phyloP scores from a whole-genome alignment of 257 asterid genomes.

The Gentiana macrophylla region DNA sequence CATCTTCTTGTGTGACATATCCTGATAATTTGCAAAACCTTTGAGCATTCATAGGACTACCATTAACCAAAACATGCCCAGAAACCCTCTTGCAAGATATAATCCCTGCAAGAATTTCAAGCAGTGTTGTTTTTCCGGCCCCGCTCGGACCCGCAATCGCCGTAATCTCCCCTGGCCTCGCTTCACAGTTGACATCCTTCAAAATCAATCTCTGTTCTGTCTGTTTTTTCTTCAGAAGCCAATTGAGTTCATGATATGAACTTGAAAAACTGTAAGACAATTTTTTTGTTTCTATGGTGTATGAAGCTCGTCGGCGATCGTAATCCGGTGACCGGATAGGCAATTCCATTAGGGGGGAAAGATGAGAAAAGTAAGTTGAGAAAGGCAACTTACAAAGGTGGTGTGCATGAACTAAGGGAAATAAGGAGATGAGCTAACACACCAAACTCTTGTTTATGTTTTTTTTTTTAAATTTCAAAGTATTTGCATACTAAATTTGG shows the following conservation, averaged over 20 bases:
- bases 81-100: slow-evolving; percentile 33
- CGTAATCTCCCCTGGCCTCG: slow-evolving; percentile 59
- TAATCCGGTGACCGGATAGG: slow-evolving; percentile 30
- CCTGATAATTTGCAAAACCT: slow-evolving; percentile 48
- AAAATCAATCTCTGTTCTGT: slow-evolving; percentile 31
- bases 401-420: slow-evolving; percentile 3
- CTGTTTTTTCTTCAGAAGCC: slow-evolving; percentile 11
- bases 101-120: slow-evolving; percentile 66
- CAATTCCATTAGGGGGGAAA: slow-evolving; percentile 39
- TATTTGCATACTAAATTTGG: background rate
- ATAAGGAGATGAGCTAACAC: slow-evolving; percentile 59
- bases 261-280: slow-evolving; percentile 34
- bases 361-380: slow-evolving; percentile 9
- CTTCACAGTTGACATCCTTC: slow-evolving; percentile 52
- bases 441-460: slow-evolving; percentile 25
- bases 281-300: slow-evolving; percentile 41
- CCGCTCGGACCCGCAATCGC: slow-evolving; percentile 96
- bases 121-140: slow-evolving; percentile 75
- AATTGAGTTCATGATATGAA: slow-evolving; percentile 17
- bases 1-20: slow-evolving; percentile 71
- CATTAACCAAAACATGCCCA: slow-evolving; percentile 51
- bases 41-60: slow-evolving; percentile 20
- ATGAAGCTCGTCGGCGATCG: slow-evolving; percentile 15
- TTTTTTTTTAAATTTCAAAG: slow-evolving; percentile 1
- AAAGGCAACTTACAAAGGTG: slow-evolving; percentile 7